These are phyloP conservation scores for Tetrahymena thermophila DNA, from an alignment of 73 alveolate genomes.

Conservation along the genomic window DNA sequence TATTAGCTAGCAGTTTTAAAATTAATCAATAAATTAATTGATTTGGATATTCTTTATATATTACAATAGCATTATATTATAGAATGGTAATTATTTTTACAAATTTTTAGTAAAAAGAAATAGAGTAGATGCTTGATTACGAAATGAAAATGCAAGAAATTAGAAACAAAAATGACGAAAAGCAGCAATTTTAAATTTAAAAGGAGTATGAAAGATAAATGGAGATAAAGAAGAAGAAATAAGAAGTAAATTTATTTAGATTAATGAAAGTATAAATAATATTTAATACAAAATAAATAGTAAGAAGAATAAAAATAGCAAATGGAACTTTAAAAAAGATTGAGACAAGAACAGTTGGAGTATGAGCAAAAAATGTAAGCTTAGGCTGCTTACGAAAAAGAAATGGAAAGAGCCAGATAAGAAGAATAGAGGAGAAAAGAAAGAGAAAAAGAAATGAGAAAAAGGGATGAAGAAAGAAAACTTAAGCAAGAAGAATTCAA, in stretches of 20 bases:
- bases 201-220: not conserved
- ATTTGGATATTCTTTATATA: no score
- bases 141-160: not conserved
- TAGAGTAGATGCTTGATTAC: not conserved
- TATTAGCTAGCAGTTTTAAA: not conserved
- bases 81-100: not conserved
- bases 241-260: not conserved
- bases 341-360: not conserved
- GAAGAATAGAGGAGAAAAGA: not conserved
- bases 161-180: not conserved
- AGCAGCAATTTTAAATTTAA: not conserved
- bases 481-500: not conserved
- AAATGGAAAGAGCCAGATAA: not conserved
- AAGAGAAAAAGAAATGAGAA: not conserved
- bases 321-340: not conserved
- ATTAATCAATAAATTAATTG: not conserved
- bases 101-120: not conserved
- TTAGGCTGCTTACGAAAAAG: not conserved
- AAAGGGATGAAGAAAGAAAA: not conserved
- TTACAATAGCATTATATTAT: not conserved
- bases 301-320: not conserved
- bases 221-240: not conserved
- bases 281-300: not conserved
- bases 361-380: not conserved
- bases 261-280: no score